Evolutionary conservation across 2,329 filamentous ascomycete species (phyloP).

Genomic region (Lithohypha guttulata): DNA sequence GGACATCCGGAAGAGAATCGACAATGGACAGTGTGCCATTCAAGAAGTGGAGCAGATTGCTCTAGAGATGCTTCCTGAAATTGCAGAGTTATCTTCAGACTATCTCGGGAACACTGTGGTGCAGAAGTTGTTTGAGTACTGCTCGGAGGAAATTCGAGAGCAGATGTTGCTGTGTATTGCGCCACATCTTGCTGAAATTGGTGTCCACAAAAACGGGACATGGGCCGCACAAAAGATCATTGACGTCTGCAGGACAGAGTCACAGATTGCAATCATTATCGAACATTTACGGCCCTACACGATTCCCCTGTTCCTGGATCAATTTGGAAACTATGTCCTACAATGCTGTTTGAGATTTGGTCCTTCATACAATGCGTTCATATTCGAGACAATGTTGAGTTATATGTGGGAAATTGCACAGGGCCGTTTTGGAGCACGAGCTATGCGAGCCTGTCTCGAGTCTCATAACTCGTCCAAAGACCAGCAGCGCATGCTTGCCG

Average conservation of each 20-base stretch:
- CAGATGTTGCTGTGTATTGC: slow-evolving; percentile 82
- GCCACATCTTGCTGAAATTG: slow-evolving; percentile 89
- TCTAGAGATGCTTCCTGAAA: slow-evolving; percentile 88
- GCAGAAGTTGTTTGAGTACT: slow-evolving; percentile 95
- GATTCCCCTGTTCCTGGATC: slow-evolving; percentile 85
- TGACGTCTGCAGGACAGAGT: slow-evolving; percentile 76
- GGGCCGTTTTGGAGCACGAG: slow-evolving; percentile 85
- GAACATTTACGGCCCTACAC: slow-evolving; percentile 76
- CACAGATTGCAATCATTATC: slow-evolving; percentile 75
- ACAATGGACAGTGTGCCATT: slow-evolving; percentile 79
- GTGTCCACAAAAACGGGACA: slow-evolving; percentile 97
- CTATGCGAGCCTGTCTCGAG: slow-evolving; percentile 93
- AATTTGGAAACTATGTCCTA: slow-evolving; percentile 96
- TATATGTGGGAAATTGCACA: slow-evolving; percentile 89
- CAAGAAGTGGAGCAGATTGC: slow-evolving; percentile 88
- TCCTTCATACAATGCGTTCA: slow-evolving; percentile 82
- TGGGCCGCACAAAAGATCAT: slow-evolving; percentile 99
- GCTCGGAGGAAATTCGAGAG: slow-evolving; percentile 80
- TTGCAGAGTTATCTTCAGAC: slow-evolving; percentile 87
- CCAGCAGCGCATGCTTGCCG: slow-evolving; percentile 88
- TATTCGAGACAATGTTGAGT: slow-evolving; percentile 94
- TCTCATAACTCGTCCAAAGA: slow-evolving; percentile 92
- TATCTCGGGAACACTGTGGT: slow-evolving; percentile 99
- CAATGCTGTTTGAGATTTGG: slow-evolving; percentile 93
- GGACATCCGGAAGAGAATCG: slow-evolving; percentile 94